phyloP scores from a whole-genome alignment of 768 basidiomycete species.

The Pisolithus sp. region DNA sequence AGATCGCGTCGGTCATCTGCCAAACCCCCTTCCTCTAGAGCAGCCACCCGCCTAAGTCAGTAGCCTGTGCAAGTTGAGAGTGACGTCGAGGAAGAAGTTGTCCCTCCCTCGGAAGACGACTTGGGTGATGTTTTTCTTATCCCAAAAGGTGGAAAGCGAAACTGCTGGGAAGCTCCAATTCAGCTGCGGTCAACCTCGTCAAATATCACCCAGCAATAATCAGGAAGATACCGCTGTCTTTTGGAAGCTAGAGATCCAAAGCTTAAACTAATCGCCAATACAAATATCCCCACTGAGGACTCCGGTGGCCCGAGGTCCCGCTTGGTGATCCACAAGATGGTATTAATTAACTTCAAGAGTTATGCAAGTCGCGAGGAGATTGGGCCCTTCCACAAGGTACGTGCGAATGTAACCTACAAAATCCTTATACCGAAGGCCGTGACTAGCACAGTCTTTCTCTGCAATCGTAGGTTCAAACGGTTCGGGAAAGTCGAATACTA shows the following conservation, averaged over 20 bases:
- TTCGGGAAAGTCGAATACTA: slow-evolving; percentile 97
- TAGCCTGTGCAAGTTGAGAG: slow-evolving; percentile 11
- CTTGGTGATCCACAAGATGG: slow-evolving; percentile 91
- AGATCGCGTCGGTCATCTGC: slow-evolving; percentile 13
- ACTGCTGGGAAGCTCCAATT: background rate
- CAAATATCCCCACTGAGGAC: slow-evolving; percentile 41
- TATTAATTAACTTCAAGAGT: slow-evolving; percentile 92
- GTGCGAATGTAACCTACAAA: slow-evolving; percentile 6
- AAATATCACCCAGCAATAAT: slow-evolving; percentile 4
- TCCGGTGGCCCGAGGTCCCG: slow-evolving; percentile 61
- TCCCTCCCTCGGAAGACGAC: slow-evolving; percentile 19
- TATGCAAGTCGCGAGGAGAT: slow-evolving; percentile 96
- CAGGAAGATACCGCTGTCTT: slow-evolving; percentile 7
- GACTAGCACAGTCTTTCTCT: slow-evolving; percentile 78
- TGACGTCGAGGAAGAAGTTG: slow-evolving; percentile 21
- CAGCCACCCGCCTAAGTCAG: slow-evolving; percentile 9
- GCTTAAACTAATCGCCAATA: slow-evolving; percentile 25
- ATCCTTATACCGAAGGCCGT: background rate
- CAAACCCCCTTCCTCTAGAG: slow-evolving; percentile 14
- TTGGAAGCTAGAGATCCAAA: slow-evolving; percentile 17
- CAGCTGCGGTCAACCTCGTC: background rate
- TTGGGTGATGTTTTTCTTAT: slow-evolving; percentile 22
- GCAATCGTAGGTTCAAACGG: slow-evolving; percentile 98
- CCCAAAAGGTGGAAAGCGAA: slow-evolving; percentile 6
- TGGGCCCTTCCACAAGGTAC: slow-evolving; percentile 95